Evolutionary conservation across 2,329 filamentous ascomycete species (phyloP).

Genomic region (Fusarium buxicola): DNA sequence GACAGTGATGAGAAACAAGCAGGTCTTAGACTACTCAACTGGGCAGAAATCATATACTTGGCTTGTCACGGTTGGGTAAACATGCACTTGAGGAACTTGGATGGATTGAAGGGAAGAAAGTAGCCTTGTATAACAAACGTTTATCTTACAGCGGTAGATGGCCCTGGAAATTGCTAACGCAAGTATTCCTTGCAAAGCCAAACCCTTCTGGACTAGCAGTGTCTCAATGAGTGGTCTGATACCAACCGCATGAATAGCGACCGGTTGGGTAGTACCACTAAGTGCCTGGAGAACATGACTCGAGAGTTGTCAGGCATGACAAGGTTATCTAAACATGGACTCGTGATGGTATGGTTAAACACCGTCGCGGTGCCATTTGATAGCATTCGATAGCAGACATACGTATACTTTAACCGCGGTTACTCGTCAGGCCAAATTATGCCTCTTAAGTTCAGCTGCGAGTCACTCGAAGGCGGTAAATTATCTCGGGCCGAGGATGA

Average conservation of each 20-base stretch:
- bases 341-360: neutral
- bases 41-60: neutral
- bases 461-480: neutral
- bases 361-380: too few species aligned
- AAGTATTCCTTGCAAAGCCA: neutral
- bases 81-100: neutral
- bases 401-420: neutral
- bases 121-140: neutral
- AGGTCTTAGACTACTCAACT: neutral
- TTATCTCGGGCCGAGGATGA: neutral
- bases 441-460: neutral
- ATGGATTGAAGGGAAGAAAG: neutral
- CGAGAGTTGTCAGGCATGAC: neutral
- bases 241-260: slow-evolving; percentile 5
- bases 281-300: slow-evolving; percentile 1
- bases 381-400: neutral
- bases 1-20: neutral
- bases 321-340: neutral
- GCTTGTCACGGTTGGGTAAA: neutral
- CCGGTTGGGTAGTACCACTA: neutral
- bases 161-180: neutral
- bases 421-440: neutral
- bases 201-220: slow-evolving; percentile 3
- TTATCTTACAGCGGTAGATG: neutral
- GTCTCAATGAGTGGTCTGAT: neutral